phyloP scores from a whole-genome alignment of 2,329 filamentous ascomycete genomes.

The Dactylellina cionopaga region DNA sequence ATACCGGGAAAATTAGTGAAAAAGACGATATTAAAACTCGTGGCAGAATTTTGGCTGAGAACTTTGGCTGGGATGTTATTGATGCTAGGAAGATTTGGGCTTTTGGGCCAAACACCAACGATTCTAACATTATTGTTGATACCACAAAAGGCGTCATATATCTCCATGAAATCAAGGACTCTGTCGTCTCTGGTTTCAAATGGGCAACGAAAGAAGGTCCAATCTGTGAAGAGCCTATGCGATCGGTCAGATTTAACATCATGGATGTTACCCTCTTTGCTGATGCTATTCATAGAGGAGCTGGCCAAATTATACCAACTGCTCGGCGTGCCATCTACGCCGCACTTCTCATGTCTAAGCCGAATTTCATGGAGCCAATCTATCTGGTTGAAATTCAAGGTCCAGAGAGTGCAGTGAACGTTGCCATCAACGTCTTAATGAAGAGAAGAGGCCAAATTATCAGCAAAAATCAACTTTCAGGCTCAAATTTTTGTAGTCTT shows the following conservation, averaged over 20 bases:
- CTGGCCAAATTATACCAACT: slow-evolving; percentile 98
- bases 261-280: slow-evolving; percentile 99
- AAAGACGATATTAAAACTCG: slow-evolving; percentile 99
- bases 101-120: slow-evolving; percentile 92
- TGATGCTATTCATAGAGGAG: slow-evolving; percentile 99
- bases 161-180: slow-evolving; percentile 99
- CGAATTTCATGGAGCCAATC: slow-evolving; percentile 92
- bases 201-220: slow-evolving; percentile 98
- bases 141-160: slow-evolving; percentile 99
- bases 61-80: slow-evolving; percentile 98
- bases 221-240: slow-evolving; percentile 97
- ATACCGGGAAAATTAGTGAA: slow-evolving; percentile 87
- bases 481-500: no score
- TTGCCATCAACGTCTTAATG: no score
- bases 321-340: slow-evolving; percentile 97
- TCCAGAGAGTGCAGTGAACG: slow-evolving; percentile 97
- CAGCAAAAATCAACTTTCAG: no score
- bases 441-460: no score
- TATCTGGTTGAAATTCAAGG: slow-evolving; percentile 99
- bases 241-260: slow-evolving; percentile 96
- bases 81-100: slow-evolving; percentile 99
- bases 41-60: slow-evolving; percentile 93
- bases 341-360: slow-evolving; percentile 86
- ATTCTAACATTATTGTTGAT: slow-evolving; percentile 98
- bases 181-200: slow-evolving; percentile 99